Conservation (phyloP, 257 asterid genomes). For the Paulownia fortunei region DNA sequence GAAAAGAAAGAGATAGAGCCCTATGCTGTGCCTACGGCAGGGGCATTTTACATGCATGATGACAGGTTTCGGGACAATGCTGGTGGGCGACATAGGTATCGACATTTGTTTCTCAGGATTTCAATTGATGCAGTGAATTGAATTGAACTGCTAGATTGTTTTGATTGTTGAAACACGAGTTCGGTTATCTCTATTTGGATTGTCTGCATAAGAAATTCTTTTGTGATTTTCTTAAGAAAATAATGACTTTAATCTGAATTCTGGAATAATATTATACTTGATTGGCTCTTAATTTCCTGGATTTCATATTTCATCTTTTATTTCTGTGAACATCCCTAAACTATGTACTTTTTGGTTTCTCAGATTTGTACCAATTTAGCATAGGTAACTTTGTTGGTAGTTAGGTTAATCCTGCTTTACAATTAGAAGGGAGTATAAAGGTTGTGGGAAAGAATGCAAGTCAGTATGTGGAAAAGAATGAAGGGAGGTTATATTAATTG, state of each 20-base stretch:
- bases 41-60: constrained; percentile 99
- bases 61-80: constrained; percentile 90
- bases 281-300: background rate
- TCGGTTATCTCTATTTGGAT: background rate
- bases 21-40: constrained; percentile 96
- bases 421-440: background rate
- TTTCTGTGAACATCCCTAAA: background rate
- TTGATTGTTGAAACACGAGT: background rate
- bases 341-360: background rate
- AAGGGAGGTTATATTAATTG: background rate
- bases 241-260: background rate
- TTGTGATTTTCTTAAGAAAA: background rate
- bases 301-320: background rate
- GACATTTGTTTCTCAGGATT: background rate
- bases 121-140: constrained; percentile 21
- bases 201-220: background rate
- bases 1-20: constrained; percentile 86
- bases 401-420: background rate
- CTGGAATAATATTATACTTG: background rate
- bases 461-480: background rate
- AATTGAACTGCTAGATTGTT: background rate
- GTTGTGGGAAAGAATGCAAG: background rate
- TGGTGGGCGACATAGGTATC: constrained; percentile 81
- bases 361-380: background rate
- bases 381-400: background rate